phyloP scores from a whole-genome alignment of 2,329 filamentous ascomycete species.

The Monosporascus sp. region DNA sequence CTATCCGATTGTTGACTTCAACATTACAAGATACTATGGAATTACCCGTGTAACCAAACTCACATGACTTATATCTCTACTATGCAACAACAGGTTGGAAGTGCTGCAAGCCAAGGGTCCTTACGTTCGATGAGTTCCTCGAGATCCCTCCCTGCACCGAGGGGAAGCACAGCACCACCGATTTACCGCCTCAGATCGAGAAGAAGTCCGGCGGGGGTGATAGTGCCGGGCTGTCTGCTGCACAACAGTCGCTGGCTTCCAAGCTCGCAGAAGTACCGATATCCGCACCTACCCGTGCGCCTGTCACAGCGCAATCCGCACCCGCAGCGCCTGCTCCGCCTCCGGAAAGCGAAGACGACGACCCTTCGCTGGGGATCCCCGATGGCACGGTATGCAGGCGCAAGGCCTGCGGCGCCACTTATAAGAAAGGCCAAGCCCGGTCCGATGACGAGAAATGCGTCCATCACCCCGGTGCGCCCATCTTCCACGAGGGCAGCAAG shows the following conservation, averaged over 20 bases:
- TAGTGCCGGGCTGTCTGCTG: conserved; percentile 28
- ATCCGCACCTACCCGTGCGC: conserved; percentile 35
- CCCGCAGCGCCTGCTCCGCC: conserved; percentile 53
- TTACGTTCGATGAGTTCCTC: conserved; percentile 98
- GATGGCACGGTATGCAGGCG: conserved; percentile 73
- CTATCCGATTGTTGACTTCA: too few relatives aligned
- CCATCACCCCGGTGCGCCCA: conserved; percentile 82
- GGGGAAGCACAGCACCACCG: conserved; percentile 86
- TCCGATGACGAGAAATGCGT: conserved; percentile 70
- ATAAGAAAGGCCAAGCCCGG: conserved; percentile 55
- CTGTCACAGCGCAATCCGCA: conserved; percentile 40
- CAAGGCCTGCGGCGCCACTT: conserved; percentile 65
- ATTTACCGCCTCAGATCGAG: conserved; percentile 58
- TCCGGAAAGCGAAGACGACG: conserved; percentile 83
- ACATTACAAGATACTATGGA: too few relatives aligned
- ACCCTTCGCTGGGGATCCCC: conserved; percentile 67
- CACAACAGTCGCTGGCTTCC: conserved; percentile 33
- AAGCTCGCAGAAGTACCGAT: conserved; percentile 38
- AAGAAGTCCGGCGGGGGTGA: conserved; percentile 48
- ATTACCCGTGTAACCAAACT: conserved; percentile 2
- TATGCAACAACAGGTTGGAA: conserved; percentile 70
- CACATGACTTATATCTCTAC: not conserved
- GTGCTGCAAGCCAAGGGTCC: conserved; percentile 94
- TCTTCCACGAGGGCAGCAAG: conserved; percentile 98
- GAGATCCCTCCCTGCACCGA: conserved; percentile 86